Evolutionary conservation across 129 eudicot species (phyloP).

Genomic region (Logfia minima): DNA sequence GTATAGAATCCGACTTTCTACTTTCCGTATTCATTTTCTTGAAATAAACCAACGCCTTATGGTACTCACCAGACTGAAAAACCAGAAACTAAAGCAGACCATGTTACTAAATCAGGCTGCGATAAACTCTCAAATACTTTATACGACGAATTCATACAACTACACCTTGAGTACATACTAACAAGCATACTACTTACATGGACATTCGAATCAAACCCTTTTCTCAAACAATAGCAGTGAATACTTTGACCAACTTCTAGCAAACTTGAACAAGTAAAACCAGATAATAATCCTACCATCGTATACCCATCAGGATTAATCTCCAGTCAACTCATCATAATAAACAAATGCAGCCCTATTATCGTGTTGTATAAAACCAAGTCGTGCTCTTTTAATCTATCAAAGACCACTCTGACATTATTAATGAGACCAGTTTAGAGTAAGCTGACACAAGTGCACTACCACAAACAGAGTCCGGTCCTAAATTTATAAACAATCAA

Average conservation of each 20-base stretch:
- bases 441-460: constrained; percentile 80
- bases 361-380: constrained; percentile 69
- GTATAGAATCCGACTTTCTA: constrained; percentile 43
- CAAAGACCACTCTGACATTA: constrained; percentile 58
- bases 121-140: constrained; percentile 49
- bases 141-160: constrained; percentile 52
- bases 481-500: constrained; percentile 45
- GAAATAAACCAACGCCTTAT: constrained; percentile 44
- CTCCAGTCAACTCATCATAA: constrained; percentile 46
- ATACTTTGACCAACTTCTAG: constrained; percentile 51
- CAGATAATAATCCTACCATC: constrained; percentile 59
- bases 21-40: constrained; percentile 44
- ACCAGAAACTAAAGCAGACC: constrained; percentile 72
- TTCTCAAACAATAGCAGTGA: constrained; percentile 63
- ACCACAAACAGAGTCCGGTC: constrained; percentile 47
- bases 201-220: constrained; percentile 50
- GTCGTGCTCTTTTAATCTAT: constrained; percentile 45
- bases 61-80: constrained; percentile 48
- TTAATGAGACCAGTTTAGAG: constrained; percentile 51
- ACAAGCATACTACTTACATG: constrained; percentile 64
- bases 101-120: constrained; percentile 74
- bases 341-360: constrained; percentile 53
- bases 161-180: constrained; percentile 66
- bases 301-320: constrained; percentile 72
- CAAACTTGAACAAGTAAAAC: constrained; percentile 39